Conservation (phyloP, 2,329 filamentous ascomycete species). For the Phialocephala sp. region DNA sequence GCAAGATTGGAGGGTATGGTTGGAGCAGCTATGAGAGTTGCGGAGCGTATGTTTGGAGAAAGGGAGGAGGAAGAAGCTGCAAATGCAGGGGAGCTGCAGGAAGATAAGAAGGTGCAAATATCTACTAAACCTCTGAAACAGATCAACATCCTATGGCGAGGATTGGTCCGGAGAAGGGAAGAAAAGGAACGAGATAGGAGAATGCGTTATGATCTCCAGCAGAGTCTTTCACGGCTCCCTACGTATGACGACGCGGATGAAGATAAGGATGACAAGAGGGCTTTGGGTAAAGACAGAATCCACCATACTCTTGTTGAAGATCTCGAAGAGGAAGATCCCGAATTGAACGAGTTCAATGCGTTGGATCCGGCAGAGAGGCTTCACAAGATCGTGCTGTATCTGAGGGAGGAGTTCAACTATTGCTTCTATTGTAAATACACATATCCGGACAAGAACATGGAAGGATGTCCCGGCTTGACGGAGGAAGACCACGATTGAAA, state of each 20-base stretch:
- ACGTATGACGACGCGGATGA: slow-evolving; percentile 72
- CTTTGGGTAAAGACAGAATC: slow-evolving; percentile 63
- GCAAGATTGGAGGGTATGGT: slow-evolving; percentile 72
- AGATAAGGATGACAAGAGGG: slow-evolving; percentile 74
- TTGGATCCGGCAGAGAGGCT: slow-evolving; percentile 71
- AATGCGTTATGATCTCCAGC: slow-evolving; percentile 69
- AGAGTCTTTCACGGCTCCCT: slow-evolving; percentile 66
- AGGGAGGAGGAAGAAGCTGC: slow-evolving; percentile 33
- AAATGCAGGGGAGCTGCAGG: background rate
- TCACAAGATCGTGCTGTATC: slow-evolving; percentile 66
- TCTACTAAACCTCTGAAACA: slow-evolving; percentile 62
- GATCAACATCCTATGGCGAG: slow-evolving; percentile 81
- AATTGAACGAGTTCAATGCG: slow-evolving; percentile 80
- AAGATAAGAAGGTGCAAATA: slow-evolving; percentile 41
- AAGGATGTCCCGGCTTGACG: slow-evolving; percentile 84
- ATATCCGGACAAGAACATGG: slow-evolving; percentile 77
- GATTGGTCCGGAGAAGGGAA: slow-evolving; percentile 71
- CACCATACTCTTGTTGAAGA: slow-evolving; percentile 68
- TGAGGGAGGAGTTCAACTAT: slow-evolving; percentile 77
- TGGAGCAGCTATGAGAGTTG: slow-evolving; percentile 79
- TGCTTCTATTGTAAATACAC: slow-evolving; percentile 96
- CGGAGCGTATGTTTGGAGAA: slow-evolving; percentile 68
- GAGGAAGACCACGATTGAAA: slow-evolving; percentile 80
- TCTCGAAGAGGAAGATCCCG: slow-evolving; percentile 77
- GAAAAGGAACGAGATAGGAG: slow-evolving; percentile 71